Base-by-base conservation (phyloP, 2,329 filamentous ascomycete species). In the Fusarium sp. region DNA sequence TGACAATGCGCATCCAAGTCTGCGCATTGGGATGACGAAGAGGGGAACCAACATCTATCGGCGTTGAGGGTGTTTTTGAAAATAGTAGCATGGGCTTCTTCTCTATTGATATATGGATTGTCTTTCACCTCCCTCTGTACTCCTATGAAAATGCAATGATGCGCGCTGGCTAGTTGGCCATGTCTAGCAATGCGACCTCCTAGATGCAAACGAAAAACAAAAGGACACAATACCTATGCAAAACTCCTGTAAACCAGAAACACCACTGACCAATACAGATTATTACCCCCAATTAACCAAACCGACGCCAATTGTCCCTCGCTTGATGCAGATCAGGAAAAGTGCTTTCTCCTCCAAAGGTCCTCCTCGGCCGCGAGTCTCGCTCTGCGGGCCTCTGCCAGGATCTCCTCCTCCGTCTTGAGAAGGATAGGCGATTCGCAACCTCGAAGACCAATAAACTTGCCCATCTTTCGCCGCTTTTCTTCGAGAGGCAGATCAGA, bases 371-470 rank as follows among this genome's bases (percentile, higher is more conserved):
- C 80, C 3, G 73, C 76, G 18, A 77, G 44, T 50, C 80, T 77
- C 10, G 79, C 79, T 53, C 76, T 74, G 38, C 82, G 74, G 10
- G 81, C 83, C 55, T 82, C 81, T 52, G 80, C 80, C 45, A 80
- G 69, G 57, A 86, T 82, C 67, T 86, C 82, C 36, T 86, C 83
- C 70, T 86, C 82, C 10, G 79, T 79, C 75, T 79, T 80, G 64
- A 80, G 67, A 47, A 76, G 55, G 52, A 74, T 63, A 11, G 82
- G 81, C 18, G 76, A 77, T 38, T 83, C 80, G 65, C 82, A 84
- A 3, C 89, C 91, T 51, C 87, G 80, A 58, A 94, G 80, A 13
- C 91, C 91, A 75, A 93, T 92, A 70, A 94, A 94, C 70, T 86
- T 83, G 45, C 91, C 91, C 75, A 93, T 87, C 79, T 89, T 89